Conservation (phyloP, 441 rosid genomes). For the Populus hybrid region DNA sequence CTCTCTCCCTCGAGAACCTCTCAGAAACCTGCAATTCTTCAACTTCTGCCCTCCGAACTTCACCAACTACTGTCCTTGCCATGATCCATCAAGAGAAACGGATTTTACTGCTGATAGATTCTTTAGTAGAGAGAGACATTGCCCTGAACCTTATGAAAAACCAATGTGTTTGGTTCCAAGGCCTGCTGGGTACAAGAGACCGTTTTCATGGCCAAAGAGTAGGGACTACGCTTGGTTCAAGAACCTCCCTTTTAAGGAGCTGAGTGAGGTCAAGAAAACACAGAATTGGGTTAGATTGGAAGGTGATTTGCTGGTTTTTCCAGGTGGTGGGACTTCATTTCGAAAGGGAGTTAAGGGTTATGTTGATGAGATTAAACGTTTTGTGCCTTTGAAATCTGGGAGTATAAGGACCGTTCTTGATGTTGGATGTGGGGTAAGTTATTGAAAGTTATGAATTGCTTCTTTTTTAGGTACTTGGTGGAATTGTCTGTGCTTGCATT, state of each 20-base stretch:
- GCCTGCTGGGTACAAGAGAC: conserved; percentile 46
- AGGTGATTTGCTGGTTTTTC: conserved; percentile 50
- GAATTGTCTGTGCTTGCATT: not conserved
- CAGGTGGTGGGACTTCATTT: conserved; percentile 71
- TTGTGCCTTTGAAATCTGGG: conserved; percentile 57
- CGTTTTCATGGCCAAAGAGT: conserved; percentile 59
- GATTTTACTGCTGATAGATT: conserved; percentile 31
- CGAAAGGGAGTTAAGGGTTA: conserved; percentile 51
- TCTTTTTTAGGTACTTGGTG: not conserved
- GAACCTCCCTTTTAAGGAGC: conserved; percentile 52
- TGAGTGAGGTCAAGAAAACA: conserved; percentile 44
- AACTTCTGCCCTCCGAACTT: conserved; percentile 45
- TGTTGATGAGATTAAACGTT: conserved; percentile 36
- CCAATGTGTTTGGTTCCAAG: conserved; percentile 48
- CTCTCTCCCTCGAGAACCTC: conserved; percentile 21
- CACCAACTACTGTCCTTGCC: conserved; percentile 61
- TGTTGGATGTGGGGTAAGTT: conserved; percentile 63
- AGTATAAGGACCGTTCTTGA: conserved; percentile 57
- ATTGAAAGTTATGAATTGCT: not conserved
- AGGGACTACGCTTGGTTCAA: conserved; percentile 52
- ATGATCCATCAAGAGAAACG: conserved; percentile 42
- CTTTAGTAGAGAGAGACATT: conserved; percentile 53
- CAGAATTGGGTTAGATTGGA: conserved; percentile 62
- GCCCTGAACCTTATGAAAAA: conserved; percentile 38
- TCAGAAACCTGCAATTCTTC: conserved; percentile 20